Base-by-base conservation (phyloP, 345 rosid species). In the Aquilaria sinensis region DNA sequence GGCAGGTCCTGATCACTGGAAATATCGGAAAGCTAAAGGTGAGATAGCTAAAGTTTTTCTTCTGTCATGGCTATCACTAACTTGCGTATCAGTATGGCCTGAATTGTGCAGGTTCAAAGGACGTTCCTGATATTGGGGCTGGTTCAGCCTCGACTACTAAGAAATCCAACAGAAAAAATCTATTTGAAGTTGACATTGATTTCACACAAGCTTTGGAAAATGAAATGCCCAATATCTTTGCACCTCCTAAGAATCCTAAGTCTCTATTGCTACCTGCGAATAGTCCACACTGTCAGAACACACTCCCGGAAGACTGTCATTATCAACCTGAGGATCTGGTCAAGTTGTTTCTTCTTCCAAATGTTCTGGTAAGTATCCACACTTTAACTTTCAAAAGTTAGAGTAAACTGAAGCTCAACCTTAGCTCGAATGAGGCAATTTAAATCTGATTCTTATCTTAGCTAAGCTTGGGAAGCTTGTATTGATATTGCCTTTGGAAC, bases 1-100 rank as follows among this genome's bases (percentile, higher is more conserved):
- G 80, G 83, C 83, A 3, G 80, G 83, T 63, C 78, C 83, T 62
- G 74, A 70, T 72, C 80, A 79, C 29, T 79, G 83, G 78, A 79
- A 72, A 55, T 79, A 61, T 50, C 67, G 8, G 16, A 79, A 70
- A 63, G 23, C 31, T 62, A 70, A 75, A 62, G 71, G 80, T 47
- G 68, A 12, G 31, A 31, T 51, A 51, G 32, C 41, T 32, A 10
- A 64, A 37, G 8, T 34, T 60, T 45, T 29, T 56, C 11, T 51
- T 60, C 41, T 16, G 51, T 11, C 31, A 15, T 43, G 47, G 51
- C 2, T 41, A 9, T 29, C 34, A 16, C 41, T 16, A 46, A 47
- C 16, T 51, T 47, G 15, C 13, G 31, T n/a, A 64, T 51, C 2
- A 30, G 37, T 62, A n/a, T 62, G 47, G 49, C 47, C 13, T 51